Evolutionary conservation across 129 eudicot genomes (phyloP).

Genomic region (Heracleum sosnowskyi): DNA sequence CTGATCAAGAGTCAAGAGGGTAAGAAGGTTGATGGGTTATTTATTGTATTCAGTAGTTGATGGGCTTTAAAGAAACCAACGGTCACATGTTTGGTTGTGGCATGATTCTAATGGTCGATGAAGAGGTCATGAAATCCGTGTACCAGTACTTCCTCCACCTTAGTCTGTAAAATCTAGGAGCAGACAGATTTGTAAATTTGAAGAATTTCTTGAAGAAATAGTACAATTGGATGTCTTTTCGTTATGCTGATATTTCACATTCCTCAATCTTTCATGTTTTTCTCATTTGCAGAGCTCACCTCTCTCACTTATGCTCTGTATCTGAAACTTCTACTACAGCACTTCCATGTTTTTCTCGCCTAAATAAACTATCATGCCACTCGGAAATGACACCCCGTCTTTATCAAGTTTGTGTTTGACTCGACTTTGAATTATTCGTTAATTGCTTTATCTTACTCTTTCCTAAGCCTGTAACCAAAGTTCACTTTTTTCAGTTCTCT

Average conservation of each 20-base stretch:
- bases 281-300: neutral
- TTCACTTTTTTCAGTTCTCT: neutral
- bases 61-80: neutral
- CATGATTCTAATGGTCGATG: neutral
- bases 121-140: neutral
- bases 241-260: neutral
- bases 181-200: neutral
- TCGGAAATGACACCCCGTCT: neutral
- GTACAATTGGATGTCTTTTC: neutral
- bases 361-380: neutral
- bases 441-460: neutral
- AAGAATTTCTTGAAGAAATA: neutral
- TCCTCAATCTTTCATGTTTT: neutral
- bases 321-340: neutral
- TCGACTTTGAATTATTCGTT: neutral
- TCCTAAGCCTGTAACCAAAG: neutral
- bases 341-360: neutral
- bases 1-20: neutral
- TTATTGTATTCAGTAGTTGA: too few relatives aligned
- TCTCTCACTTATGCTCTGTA: neutral
- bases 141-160: neutral
- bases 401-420: neutral
- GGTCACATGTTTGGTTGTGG: neutral
- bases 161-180: neutral
- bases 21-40: neutral